These are phyloP conservation scores for Cordyceps militaris DNA, from an alignment of 2,329 filamentous ascomycete species.

Conservation along the genomic window DNA sequence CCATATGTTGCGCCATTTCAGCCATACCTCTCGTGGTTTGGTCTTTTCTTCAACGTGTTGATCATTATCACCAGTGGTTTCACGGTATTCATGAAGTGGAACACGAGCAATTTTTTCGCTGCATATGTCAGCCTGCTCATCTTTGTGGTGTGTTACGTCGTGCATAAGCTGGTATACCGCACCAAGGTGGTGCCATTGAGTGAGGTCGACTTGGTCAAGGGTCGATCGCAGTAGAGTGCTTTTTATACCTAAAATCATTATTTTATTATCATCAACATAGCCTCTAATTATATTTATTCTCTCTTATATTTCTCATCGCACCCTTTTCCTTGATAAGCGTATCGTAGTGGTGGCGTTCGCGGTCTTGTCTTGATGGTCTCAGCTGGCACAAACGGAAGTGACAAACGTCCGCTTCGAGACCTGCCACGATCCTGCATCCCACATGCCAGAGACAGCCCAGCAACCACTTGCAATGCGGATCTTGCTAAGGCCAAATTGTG, in stretches of 20 bases:
- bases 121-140: conserved; percentile 59
- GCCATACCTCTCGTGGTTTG: conserved; percentile 59
- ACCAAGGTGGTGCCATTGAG: conserved; percentile 31
- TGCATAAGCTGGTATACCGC: conserved; percentile 48
- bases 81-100: conserved; percentile 59
- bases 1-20: conserved; percentile 56
- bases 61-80: conserved; percentile 65
- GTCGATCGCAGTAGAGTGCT: conserved; percentile 18
- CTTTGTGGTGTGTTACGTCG: conserved; percentile 51
- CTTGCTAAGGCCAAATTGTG: conserved; percentile 9
- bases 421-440: neutral
- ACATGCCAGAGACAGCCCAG: neutral
- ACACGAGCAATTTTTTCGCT: conserved; percentile 53
- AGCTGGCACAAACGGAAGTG: neutral
- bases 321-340: no score
- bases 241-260: no score
- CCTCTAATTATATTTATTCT: conserved; percentile 4
- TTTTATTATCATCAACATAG: no score
- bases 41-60: conserved; percentile 56
- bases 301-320: no score
- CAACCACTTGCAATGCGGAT: neutral
- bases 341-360: no score
- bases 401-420: neutral
- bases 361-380: neutral
- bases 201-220: conserved; percentile 29